phyloP scores from a whole-genome alignment of 441 rosid species.

The Gossypium schwendimanii region DNA sequence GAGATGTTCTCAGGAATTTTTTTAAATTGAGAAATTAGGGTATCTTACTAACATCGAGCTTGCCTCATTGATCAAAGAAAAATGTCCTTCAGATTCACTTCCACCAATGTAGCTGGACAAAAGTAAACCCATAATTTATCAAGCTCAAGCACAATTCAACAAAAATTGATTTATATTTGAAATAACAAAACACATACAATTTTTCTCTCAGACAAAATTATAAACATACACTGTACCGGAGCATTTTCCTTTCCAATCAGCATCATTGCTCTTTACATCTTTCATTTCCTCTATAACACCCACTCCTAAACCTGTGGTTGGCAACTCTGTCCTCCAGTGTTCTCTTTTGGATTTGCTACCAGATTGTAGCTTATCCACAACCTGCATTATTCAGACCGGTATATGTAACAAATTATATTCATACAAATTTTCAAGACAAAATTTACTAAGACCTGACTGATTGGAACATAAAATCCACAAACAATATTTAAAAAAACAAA shows the following conservation, averaged over 20 bases:
- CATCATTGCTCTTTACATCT: slow-evolving; percentile 67
- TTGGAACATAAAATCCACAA: not conserved
- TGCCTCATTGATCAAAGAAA: slow-evolving; percentile 87
- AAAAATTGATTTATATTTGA: not conserved
- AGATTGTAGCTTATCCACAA: slow-evolving; percentile 86
- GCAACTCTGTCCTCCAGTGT: slow-evolving; percentile 56
- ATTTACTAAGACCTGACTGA: not conserved
- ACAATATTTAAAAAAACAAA: not conserved
- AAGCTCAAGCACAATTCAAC: slow-evolving; percentile 19
- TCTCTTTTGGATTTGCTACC: slow-evolving; percentile 66
- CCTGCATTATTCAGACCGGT: slow-evolving; percentile 35
- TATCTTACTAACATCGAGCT: slow-evolving; percentile 80
- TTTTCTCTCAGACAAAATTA: slow-evolving; percentile 12
- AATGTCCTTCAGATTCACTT: slow-evolving; percentile 86
- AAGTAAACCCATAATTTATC: slow-evolving; percentile 1
- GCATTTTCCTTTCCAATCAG: slow-evolving; percentile 89
- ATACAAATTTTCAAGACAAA: not conserved
- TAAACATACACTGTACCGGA: slow-evolving; percentile 97
- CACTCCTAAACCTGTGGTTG: slow-evolving; percentile 57
- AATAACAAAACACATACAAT: not conserved
- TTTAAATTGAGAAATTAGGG: not conserved
- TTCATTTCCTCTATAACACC: slow-evolving; percentile 61
- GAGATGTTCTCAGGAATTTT: not conserved
- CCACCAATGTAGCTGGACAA: slow-evolving; percentile 81
- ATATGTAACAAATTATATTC: not conserved